These are phyloP conservation scores for Naegleria gruberi DNA, from an alignment of 208 protist genomes.

Conservation along the genomic window DNA sequence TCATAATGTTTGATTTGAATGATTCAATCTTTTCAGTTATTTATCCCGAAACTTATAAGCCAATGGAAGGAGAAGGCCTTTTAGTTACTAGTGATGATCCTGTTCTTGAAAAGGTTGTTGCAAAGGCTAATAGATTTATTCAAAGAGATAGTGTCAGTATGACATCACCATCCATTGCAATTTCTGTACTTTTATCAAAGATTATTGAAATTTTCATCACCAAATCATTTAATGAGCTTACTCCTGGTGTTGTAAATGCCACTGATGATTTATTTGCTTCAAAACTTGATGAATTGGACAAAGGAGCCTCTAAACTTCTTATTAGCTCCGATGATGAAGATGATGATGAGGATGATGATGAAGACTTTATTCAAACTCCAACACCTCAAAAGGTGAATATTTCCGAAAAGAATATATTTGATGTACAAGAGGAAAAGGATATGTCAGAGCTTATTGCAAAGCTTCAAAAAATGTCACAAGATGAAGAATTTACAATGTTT, in stretches of 20 bases:
- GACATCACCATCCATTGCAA: not conserved
- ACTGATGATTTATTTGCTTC: not conserved
- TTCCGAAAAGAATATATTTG: not conserved
- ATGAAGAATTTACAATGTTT: not conserved
- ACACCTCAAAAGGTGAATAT: not conserved
- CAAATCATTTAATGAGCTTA: not conserved
- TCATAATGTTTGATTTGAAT: not conserved
- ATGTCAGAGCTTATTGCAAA: not conserved
- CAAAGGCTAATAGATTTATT: not conserved
- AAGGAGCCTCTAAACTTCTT: too few species aligned
- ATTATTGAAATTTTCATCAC: not conserved
- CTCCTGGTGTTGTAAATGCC: not conserved
- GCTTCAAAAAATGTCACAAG: not conserved
- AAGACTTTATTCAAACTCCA: not conserved
- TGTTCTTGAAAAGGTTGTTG: not conserved
- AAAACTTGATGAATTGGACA: not conserved
- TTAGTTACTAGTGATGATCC: not conserved
- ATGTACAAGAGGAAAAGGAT: not conserved
- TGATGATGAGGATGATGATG: not conserved
- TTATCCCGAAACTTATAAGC: not conserved
- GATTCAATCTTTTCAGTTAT: not conserved
- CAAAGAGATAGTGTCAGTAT: not conserved
- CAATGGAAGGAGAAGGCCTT: not conserved
- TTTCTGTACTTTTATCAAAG: not conserved
- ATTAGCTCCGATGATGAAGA: not conserved